Evolutionary conservation across 345 rosid species (phyloP).

Genomic region (Cardiospermum halicacabum): DNA sequence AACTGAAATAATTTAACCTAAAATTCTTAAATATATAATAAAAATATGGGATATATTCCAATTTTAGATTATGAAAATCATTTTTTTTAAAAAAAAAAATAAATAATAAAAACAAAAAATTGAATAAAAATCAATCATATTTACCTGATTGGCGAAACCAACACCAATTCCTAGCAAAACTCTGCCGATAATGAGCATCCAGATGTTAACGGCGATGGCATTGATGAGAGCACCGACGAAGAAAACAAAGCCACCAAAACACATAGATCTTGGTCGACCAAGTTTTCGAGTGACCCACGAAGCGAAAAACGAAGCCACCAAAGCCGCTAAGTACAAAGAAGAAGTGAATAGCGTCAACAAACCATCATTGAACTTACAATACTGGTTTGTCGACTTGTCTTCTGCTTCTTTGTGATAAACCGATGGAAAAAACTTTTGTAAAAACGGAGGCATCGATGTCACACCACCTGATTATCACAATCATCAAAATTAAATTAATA

Average conservation of each 20-base stretch:
- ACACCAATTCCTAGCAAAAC: slow-evolving; percentile 47
- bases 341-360: slow-evolving; percentile 46
- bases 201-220: slow-evolving; percentile 31
- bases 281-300: slow-evolving; percentile 32
- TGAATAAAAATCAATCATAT: too few species aligned
- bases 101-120: too few species aligned
- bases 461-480: slow-evolving; percentile 36
- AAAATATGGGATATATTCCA: too few species aligned
- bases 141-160: slow-evolving; percentile 50
- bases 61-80: too few species aligned
- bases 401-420: slow-evolving; percentile 29
- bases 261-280: slow-evolving; percentile 42
- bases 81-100: too few species aligned
- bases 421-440: slow-evolving; percentile 35
- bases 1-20: too few species aligned
- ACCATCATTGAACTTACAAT: slow-evolving; percentile 45
- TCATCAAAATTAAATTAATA: not conserved
- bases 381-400: slow-evolving; percentile 27
- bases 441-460: slow-evolving; percentile 48
- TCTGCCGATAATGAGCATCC: slow-evolving; percentile 51
- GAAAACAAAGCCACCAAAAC: slow-evolving; percentile 40
- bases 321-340: slow-evolving; percentile 53
- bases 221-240: slow-evolving; percentile 42
- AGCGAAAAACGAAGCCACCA: slow-evolving; percentile 44
- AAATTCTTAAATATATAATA: too few species aligned